A percentile compares a stretch with the other conserved stretches of the same genome.
phyloP scores from a whole-genome alignment of 1,284 basidiomycete species.

The Trametes polyzona region DNA sequence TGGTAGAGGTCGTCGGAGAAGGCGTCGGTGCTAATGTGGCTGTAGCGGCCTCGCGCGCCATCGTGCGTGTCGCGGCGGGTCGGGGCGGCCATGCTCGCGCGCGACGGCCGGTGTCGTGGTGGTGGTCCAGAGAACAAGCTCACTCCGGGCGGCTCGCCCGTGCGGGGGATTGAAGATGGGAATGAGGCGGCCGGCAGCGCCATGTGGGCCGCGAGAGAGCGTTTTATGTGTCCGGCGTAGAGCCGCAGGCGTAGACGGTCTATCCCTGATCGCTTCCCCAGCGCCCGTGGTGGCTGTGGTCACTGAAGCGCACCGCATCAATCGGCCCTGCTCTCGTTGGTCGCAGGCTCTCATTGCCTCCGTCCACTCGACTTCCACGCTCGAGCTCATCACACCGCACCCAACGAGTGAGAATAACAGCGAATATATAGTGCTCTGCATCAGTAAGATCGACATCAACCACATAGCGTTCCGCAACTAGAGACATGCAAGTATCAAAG shows the following conservation, averaged over 20 bases:
- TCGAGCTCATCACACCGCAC: background rate
- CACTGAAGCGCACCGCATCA: no score
- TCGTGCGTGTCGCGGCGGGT: slow-evolving; percentile 7
- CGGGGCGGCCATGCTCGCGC: slow-evolving; percentile 6
- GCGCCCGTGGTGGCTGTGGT: no score
- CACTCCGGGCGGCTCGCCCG: background rate
- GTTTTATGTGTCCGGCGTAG: background rate
- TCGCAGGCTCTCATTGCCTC: no score
- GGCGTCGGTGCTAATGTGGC: slow-evolving; percentile 59
- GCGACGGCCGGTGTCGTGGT: slow-evolving; percentile 15
- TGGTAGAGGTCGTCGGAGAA: slow-evolving; percentile 44
- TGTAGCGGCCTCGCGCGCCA: slow-evolving; percentile 15
- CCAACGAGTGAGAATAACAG: background rate
- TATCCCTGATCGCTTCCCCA: no score
- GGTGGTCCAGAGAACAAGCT: slow-evolving; percentile 1
- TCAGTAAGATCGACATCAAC: slow-evolving; percentile 12
- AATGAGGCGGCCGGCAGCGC: slow-evolving; percentile 7
- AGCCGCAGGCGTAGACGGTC: no score
- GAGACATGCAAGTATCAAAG: slow-evolving; percentile 21
- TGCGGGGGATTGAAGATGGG: background rate
- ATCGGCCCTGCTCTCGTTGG: no score
- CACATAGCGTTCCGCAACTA: slow-evolving; percentile 17
- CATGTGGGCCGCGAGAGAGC: slow-evolving; percentile 3
- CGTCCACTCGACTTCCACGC: no score
- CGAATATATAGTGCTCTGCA: slow-evolving; percentile 18